Evolutionary conservation across 495 filamentous ascomycete species (phyloP), one percentile per base, ranked within the genome.

Genomic region (Aspergillus haitiensis): DNA sequence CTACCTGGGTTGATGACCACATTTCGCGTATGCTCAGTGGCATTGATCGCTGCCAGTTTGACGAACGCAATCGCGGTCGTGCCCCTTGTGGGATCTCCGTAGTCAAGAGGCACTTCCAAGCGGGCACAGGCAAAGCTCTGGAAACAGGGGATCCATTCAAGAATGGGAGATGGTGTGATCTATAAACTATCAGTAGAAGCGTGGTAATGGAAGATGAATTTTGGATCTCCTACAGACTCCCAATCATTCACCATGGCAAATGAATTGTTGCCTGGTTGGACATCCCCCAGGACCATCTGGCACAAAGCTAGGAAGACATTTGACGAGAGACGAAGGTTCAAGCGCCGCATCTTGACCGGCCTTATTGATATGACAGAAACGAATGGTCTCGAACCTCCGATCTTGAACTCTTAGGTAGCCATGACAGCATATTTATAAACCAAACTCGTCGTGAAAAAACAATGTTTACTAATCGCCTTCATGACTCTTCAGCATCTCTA

Each of bases 61-160:
- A 71, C 62, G 16, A 71, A 68, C 7, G 67, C 62, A 42, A 69
- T 66, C 15, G 61, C 62, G 33, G 69, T 60, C 1, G 21, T 64
- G 2, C 63, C 65, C 32, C 21, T 50, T 39, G 11, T 39, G 21
- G 62, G 18, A 55, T 75, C 52, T 1, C 51, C 35, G 62, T 69
- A 76, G 49, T 75, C 64, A 0, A 69, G 56, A 15, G 70, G 56
- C 6, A 61, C 72, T 62, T 57, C 15, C 12, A 52, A 66, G 59
- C 52, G 66, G n/a, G 52, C 16, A 35, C 57, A 76, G 39, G 34
- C 65, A 55, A 52, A 68, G 44, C 59, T 68, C 50, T 52, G 61
- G 55, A 45, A 69, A 33, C 60, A 75, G 18, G 56, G 59, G 34
- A 57, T 62, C 62, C 72, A 74, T 7, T 9, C 57, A 18, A 69